Conservation (phyloP, 352 stramenopile species). For the Phytophthora brassicae region DNA sequence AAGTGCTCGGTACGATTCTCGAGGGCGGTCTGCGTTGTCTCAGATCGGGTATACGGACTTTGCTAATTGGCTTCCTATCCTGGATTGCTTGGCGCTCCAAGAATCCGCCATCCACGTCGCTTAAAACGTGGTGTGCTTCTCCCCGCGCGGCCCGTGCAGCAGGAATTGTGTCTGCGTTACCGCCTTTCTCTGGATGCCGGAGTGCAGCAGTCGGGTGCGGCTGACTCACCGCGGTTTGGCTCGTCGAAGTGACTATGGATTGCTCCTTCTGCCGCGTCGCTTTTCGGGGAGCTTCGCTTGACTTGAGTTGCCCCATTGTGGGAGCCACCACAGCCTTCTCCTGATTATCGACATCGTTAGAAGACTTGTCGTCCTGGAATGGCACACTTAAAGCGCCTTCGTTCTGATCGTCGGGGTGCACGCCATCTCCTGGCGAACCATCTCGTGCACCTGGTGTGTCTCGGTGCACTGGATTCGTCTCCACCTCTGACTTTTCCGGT, state of each 20-base stretch:
- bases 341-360: not conserved
- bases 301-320: not conserved
- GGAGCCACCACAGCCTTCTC: not conserved
- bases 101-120: not conserved
- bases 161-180: not conserved
- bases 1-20: conserved; percentile 14
- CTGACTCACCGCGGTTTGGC: not conserved
- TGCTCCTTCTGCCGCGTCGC: conserved; percentile 1
- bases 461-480: not conserved
- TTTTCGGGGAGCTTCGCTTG: not conserved
- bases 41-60: not conserved
- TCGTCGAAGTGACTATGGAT: not conserved
- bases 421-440: conserved; percentile 1
- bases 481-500: conserved; percentile 1
- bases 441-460: not conserved
- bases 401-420: conserved; percentile 16
- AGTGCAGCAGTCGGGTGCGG: conserved; percentile 17
- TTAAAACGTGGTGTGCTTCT: conserved; percentile 4
- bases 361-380: not conserved
- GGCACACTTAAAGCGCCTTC: not conserved
- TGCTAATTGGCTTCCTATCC: not conserved
- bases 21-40: not conserved
- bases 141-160: conserved; percentile 11
- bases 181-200: conserved; percentile 12
- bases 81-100: not conserved